phyloP scores from a whole-genome alignment of 345 rosid species.

The Orychophragmus violaceus region DNA sequence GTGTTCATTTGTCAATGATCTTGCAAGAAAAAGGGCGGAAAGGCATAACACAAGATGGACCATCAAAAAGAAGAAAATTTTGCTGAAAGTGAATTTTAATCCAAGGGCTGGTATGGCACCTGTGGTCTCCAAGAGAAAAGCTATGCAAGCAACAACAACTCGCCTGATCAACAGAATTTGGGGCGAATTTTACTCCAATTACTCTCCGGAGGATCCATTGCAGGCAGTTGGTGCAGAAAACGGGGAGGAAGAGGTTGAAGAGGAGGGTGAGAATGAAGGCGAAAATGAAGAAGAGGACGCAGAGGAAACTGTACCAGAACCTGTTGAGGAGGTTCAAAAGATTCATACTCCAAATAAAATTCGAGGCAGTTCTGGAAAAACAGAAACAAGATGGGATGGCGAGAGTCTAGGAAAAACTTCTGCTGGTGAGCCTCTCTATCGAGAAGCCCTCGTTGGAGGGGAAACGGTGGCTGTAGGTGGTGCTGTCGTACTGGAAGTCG shows the following conservation, averaged over 20 bases:
- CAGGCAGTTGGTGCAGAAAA: constrained; percentile 31
- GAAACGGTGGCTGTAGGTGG: constrained; percentile 45
- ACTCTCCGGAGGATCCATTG: constrained; percentile 45
- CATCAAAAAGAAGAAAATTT: constrained; percentile 57
- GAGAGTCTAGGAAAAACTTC: constrained; percentile 34
- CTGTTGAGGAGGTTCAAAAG: constrained; percentile 25
- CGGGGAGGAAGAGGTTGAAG: constrained; percentile 43
- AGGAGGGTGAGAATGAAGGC: constrained; percentile 41
- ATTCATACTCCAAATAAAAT: constrained; percentile 25
- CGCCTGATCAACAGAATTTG: constrained; percentile 78
- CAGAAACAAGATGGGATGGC: constrained; percentile 54
- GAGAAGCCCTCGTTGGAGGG: constrained; percentile 43
- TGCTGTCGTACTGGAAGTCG: constrained; percentile 37
- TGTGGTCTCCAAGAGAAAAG: constrained; percentile 53
- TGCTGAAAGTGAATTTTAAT: constrained; percentile 47
- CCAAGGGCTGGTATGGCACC: constrained; percentile 63
- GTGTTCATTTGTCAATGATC: constrained; percentile 59
- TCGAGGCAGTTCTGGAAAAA: constrained; percentile 22
- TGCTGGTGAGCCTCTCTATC: constrained; percentile 45
- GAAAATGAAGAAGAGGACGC: constrained; percentile 44
- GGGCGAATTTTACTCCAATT: constrained; percentile 78
- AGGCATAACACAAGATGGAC: constrained; percentile 75
- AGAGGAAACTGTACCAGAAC: constrained; percentile 31
- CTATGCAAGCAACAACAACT: constrained; percentile 89
- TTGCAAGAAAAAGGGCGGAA: constrained; percentile 59